These are phyloP conservation scores for Talaromyces atroroseus DNA, from an alignment of 2,329 filamentous ascomycete genomes.

Conservation along the genomic window DNA sequence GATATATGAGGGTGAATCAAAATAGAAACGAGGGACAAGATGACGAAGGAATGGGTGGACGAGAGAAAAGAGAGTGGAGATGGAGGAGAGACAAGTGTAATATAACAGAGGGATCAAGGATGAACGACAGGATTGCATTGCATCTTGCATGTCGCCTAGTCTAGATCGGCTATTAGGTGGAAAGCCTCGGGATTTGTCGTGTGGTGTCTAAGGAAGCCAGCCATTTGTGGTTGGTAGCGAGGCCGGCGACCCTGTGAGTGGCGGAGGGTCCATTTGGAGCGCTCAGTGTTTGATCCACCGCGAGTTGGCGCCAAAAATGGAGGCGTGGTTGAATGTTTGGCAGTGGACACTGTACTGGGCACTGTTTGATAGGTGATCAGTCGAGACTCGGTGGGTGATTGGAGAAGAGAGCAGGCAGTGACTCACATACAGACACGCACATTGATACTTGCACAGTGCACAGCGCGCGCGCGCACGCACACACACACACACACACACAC, in stretches of 20 bases:
- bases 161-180: not conserved
- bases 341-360: too few species aligned
- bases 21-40: constrained; percentile 5
- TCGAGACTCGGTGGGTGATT: not conserved
- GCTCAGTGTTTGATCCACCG: not conserved
- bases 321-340: not conserved
- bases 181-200: not conserved
- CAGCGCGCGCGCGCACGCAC: too few species aligned
- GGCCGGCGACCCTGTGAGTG: not conserved
- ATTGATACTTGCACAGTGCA: too few species aligned
- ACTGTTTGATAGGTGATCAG: not conserved
- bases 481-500: too few species aligned
- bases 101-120: constrained; percentile 3
- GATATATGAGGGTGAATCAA: constrained; percentile 1
- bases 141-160: constrained; percentile 3
- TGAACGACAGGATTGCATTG: constrained; percentile 10
- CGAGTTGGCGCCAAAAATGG: not conserved
- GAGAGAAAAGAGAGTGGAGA: constrained; percentile 10
- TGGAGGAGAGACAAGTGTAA: not conserved
- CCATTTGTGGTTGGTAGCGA: not conserved
- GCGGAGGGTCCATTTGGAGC: not conserved
- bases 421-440: too few species aligned
- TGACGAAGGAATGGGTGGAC: constrained; percentile 1
- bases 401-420: not conserved
- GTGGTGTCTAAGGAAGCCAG: not conserved